Base-by-base conservation (phyloP, 208 protist genomes). In the Trypanosoma melophagium region DNA sequence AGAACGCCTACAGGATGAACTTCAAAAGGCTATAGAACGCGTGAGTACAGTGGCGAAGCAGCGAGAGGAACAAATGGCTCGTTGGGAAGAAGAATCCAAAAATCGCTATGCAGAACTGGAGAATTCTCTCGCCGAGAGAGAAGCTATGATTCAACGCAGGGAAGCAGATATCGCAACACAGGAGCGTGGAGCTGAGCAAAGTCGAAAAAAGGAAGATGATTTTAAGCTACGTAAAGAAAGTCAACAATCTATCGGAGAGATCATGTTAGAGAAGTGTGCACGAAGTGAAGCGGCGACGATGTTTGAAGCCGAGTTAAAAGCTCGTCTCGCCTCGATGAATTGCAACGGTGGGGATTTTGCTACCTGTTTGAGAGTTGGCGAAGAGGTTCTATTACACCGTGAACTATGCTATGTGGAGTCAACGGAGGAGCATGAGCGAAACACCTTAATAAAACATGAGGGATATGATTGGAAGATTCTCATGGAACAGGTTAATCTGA, bases 21-120 rank as follows among this genome's bases (percentile, higher is more conserved):
- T 87, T n/a, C 71, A 83, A 57, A 66, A 70, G 16, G 57, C 63
- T 0, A 41, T 83, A 42, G 68, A 81, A 17, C 63, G 76, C 58
- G 31, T 64, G 22, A 53, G 76, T 13, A 44, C 69, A 10, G 71
- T 84, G 10, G 53, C 45, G 45, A 70, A 71, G 40, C 56, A 80
- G 44, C 63, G 53, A 8, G 68, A 86, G 58, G 76, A 67, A 42
- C 40, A 71, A 22, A 60, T 80, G 44, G 54, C 24, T 16, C 51
- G 70, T 35, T 62, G 50, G 60, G 80, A 86, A 76, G 54, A 71
- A 13, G 69, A 67, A 16, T 63, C 84, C n/a, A 62, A 44, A 0
- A 52, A 66, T 17, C 74, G 76, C 28, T 74, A 74, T 2, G 70
- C 68, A 9, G 63, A 80, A 56, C 45, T 84, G 44, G 81, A 90